Evolutionary conservation across 768 basidiomycete species (phyloP), one percentile per base, ranked within the genome.

Genomic region (Steccherinum ochraceum): DNA sequence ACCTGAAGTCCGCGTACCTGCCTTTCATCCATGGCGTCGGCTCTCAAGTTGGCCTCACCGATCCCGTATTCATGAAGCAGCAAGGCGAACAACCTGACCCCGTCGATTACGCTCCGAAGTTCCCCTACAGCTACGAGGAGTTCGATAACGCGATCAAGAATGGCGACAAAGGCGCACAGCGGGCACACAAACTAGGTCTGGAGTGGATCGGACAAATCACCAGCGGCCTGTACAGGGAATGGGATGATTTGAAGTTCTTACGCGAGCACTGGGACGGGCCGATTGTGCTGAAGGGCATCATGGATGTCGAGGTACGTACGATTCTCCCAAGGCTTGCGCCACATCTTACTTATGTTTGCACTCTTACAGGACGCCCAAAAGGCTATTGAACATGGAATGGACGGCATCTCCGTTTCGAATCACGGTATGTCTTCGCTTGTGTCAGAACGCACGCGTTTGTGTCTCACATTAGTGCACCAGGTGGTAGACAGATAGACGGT

Each of bases 391-490:
- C 58, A 74, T 18, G 79, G 84, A 1, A 72, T 81, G 12, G 77
- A 90, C 50, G 89, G 85, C 1, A 86, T 92, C 52, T 64, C 92
- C 45, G 84, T 91, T 16, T 89, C 86, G 11, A 93, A 90, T 59
- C 89, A 91, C 56, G 86, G 85, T 84, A 44, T 24, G 72, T 59
- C 19, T 30, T 4, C 30, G 30, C 30, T 35, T 12, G 35, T 3
- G 19, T 19, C 30, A 12, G 30, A 35, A 46, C 26, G 35, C 40
- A 13, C 49, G 3, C 18, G 7, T 5, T 10, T 1, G 0, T 18
- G 44, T 16, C 23, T 24, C 18, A 49, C 5, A n/a, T 20, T 24
- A 23, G 16, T 45, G 1, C 45, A 11, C 23, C 19, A 86, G 85
- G 86, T 26, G 85, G 84, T 3, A 76, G 86, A 19, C 85, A 87